Base-by-base conservation (phyloP, 495 filamentous ascomycete genomes). In the Hypoxylon cercidicola region DNA sequence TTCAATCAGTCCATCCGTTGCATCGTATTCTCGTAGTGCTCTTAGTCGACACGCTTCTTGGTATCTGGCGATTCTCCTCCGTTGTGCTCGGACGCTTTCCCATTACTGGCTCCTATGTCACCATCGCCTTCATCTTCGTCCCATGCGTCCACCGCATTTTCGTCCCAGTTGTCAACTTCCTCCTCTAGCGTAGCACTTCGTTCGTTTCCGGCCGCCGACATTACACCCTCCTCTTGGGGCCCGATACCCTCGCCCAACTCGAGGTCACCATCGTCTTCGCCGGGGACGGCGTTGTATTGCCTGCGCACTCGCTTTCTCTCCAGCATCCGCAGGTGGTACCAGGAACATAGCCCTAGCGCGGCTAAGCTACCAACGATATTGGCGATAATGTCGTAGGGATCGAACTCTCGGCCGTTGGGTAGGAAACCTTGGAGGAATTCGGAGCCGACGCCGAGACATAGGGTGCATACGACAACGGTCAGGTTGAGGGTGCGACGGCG, bases 321-420 rank as follows among this genome's bases (percentile, higher is more conserved):
- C 47, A 99, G 80, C 96, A 98, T 98, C 39, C 95, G 87, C 60
- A 89, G 90, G 77, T 99, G 95, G 64, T 98, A 99, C 89, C 91
- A 93, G 55, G 86, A 87, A 70, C 90, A 93, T 25, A 96, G 70
- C 6, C 83, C 88, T 43, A 97, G 72, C 0, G 85, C 93, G 1
- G 79, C 78, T 13, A 89, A 74, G 56, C 89, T 93, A 37, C 96
- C 95, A 47, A 92, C 82, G 4, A 97, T 72, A 75, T 98, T 98
- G 74, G 93, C 93, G 50, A 93, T 75, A 34, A 98, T 88, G 71
- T 98, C 91, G 54, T 88, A 90, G 44, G 88, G 78, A 66, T 99
- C 95, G 72, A 98, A 99, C 11, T 80, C 72, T 39, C 94, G 89
- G 45, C 82, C 88, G 70, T 92, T 93, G n/a, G 90, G 91, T 25